Conservation (phyloP, 371 early-diverging fungal species). For the Lichtheimia corymbifera region DNA sequence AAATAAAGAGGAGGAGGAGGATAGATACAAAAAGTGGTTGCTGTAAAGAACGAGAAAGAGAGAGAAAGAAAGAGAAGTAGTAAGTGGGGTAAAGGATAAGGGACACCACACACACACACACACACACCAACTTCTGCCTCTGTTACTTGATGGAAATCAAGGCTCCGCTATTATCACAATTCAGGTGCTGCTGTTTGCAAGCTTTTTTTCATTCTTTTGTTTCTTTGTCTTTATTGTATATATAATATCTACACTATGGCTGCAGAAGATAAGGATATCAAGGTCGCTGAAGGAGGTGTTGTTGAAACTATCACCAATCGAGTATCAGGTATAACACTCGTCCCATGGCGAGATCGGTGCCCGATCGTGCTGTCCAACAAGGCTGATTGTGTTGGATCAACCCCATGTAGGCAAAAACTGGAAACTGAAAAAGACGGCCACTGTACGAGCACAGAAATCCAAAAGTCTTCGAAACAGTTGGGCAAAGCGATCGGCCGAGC, state of each 20-base stretch:
- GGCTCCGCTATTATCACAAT: slow-evolving; percentile 4
- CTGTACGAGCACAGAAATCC: slow-evolving; percentile 55
- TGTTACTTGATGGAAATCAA: background rate
- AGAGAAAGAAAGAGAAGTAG: too few species aligned
- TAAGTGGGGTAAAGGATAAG: too few species aligned
- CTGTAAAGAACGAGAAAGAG: too few species aligned
- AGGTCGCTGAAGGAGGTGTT: slow-evolving; percentile 42
- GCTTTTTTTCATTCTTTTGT: slow-evolving; percentile 9
- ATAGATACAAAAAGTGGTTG: too few species aligned
- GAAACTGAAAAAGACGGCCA: slow-evolving; percentile 58
- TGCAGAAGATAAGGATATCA: slow-evolving; percentile 25
- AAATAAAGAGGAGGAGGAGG: too few species aligned
- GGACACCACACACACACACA: too few species aligned
- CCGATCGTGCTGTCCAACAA: too few species aligned
- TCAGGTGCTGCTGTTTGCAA: background rate
- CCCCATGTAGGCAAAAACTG: slow-evolving; percentile 45
- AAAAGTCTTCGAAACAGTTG: slow-evolving; percentile 54
- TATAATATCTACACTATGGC: slow-evolving; percentile 11
- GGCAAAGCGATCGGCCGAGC: slow-evolving; percentile 52
- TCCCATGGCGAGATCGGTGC: background rate
- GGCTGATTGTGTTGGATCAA: too few species aligned
- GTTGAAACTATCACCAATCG: slow-evolving; percentile 45
- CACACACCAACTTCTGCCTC: too few species aligned
- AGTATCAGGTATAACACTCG: slow-evolving; percentile 39
- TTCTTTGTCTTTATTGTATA: background rate